Base-by-base conservation (phyloP, 2,329 filamentous ascomycete species). In the Huntiella omanensis region DNA sequence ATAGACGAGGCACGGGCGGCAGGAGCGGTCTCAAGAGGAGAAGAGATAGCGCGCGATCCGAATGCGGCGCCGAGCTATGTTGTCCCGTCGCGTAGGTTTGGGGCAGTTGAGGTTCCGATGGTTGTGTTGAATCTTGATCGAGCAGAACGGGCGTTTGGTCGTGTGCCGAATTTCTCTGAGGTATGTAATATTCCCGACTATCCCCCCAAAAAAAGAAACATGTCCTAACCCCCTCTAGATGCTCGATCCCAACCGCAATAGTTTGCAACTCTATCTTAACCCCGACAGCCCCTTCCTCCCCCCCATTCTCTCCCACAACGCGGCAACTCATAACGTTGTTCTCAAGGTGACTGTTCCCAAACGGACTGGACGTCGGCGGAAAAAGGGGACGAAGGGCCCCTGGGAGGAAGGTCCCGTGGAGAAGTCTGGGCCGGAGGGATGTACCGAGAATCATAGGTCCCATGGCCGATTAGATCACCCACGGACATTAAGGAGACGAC, bases 331-430 rank as follows among this genome's bases (percentile, higher is more conserved):
- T 57, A 93, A 95, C 56, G 65, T 96, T 15, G 69, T 96, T 15
- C 68, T 98, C 45, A 87, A 86, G 58, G 70, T 98, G 47, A 86
- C 80, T 0, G 75, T 96, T 1, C 88, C 91, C 0, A 91, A 79
- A 59, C 70, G 84, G 47, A 95, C 86, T 2, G 87, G 87, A 3
- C 74, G 85, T 50, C 93, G 83, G 61, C 74, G 87, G 49, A 94
- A 87, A 63, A 70, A 79, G 54, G 86, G 84, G n/a, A 76, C 75
- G 4, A 59, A 77, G 47, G 79, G 69, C 4, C 76, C 80, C 0
- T 88, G 76, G 56, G 62, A 67, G 36, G 67, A 67, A 3, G 62
- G 66, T 43, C 33, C 61, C 4, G 56, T 64, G 10, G 52, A 62
- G 12, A 40, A 57, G 2, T 55, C 60, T 46, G 48, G 53, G 32